Evolutionary conservation across 2,329 filamentous ascomycete species (phyloP).

Genomic region (Monilinia laxa): DNA sequence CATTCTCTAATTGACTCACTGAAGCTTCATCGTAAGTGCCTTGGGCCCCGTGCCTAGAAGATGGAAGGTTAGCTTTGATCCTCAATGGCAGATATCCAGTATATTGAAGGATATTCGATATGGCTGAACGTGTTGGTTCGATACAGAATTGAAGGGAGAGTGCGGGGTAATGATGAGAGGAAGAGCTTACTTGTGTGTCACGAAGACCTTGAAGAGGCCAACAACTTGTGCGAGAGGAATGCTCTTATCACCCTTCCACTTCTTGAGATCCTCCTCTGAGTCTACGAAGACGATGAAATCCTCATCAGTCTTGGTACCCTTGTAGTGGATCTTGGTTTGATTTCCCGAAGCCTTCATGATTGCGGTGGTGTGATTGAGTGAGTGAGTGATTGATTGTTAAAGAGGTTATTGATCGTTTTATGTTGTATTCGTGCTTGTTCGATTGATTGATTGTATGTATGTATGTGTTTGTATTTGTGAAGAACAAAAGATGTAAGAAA

Average conservation of each 20-base stretch:
- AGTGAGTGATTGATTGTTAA: slow-evolving; percentile 20
- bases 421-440: slow-evolving; percentile 19
- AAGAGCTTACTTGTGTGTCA: slow-evolving; percentile 77
- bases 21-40: slow-evolving; percentile 76
- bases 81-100: not conserved
- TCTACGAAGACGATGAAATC: slow-evolving; percentile 70
- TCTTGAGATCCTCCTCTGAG: slow-evolving; percentile 61
- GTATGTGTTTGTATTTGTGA: slow-evolving; percentile 10
- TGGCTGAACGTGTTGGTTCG: too few relatives aligned
- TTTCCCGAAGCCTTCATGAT: slow-evolving; percentile 55
- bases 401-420: slow-evolving; percentile 18
- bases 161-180: not conserved
- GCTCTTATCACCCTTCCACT: slow-evolving; percentile 80
- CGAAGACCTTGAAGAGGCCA: slow-evolving; percentile 83
- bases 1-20: slow-evolving; percentile 71
- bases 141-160: not conserved
- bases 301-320: slow-evolving; percentile 61
- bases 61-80: slow-evolving; percentile 1
- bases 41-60: slow-evolving; percentile 75
- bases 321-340: slow-evolving; percentile 67
- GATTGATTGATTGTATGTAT: slow-evolving; percentile 23
- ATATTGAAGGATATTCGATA: not conserved
- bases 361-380: slow-evolving; percentile 23
- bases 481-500: slow-evolving; percentile 20
- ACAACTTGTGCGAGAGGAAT: slow-evolving; percentile 83